Conservation (phyloP, 2,329 filamentous ascomycete genomes). For the Fusarium zealandicum region DNA sequence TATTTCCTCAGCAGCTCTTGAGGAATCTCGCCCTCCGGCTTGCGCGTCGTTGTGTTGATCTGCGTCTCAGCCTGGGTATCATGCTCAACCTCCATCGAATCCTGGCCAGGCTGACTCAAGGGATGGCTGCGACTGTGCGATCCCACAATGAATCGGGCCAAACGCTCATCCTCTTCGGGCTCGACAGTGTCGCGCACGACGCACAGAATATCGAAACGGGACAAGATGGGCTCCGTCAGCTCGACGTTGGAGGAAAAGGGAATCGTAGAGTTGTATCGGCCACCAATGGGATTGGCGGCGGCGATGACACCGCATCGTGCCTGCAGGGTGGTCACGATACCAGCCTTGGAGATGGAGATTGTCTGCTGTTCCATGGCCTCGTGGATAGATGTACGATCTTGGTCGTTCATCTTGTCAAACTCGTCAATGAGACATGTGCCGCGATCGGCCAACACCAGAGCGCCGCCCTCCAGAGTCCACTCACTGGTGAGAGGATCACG, state of each 20-base stretch:
- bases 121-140: constrained; percentile 93
- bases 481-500: constrained; percentile 94
- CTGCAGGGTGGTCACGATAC: constrained; percentile 96
- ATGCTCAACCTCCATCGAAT: constrained; percentile 70
- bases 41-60: constrained; percentile 25
- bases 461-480: constrained; percentile 97
- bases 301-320: constrained; percentile 96
- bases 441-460: constrained; percentile 91
- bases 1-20: constrained; percentile 95
- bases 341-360: constrained; percentile 97
- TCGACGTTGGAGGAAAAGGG: constrained; percentile 97
- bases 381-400: constrained; percentile 97
- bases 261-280: constrained; percentile 94
- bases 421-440: constrained; percentile 97
- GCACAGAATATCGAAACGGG: constrained; percentile 96
- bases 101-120: constrained; percentile 56
- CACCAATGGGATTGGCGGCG: constrained; percentile 94
- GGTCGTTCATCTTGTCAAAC: constrained; percentile 99
- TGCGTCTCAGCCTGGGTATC: constrained; percentile 55
- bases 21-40: constrained; percentile 74
- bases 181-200: constrained; percentile 97
- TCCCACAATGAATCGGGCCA: constrained; percentile 93
- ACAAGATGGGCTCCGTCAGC: constrained; percentile 94
- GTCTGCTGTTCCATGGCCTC: constrained; percentile 99
- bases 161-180: constrained; percentile 86